Percentiles rank a stretch among this genome's conserved stretches.
phyloP scores from a whole-genome alignment of 106 monocot species.

The Vanilla planifolia region DNA sequence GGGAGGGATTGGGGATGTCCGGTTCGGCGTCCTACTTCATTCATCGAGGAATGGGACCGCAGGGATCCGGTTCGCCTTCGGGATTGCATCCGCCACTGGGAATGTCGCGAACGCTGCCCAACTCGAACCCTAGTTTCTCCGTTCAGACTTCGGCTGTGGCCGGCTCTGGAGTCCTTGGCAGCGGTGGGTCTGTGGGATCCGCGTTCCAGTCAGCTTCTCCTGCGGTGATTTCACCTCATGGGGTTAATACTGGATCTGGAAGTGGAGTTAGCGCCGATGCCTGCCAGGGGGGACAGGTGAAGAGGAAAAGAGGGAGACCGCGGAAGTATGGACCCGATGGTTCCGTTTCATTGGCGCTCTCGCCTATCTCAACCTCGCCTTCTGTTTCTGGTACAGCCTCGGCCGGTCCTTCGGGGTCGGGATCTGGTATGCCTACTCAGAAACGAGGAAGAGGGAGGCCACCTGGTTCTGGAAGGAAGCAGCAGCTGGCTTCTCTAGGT shows the following conservation, averaged over 20 bases:
- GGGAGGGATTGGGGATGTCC: constrained; percentile 12
- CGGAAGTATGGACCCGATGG: constrained; percentile 68
- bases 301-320: constrained; percentile 71
- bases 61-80: not conserved
- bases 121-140: constrained; percentile 6
- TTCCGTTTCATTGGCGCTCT: constrained; percentile 21
- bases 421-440: constrained; percentile 18
- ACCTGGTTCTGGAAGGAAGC: constrained; percentile 62
- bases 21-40: constrained; percentile 8
- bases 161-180: constrained; percentile 2
- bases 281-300: constrained; percentile 14
- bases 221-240: constrained; percentile 4
- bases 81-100: not conserved
- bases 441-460: constrained; percentile 69
- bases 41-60: constrained; percentile 9
- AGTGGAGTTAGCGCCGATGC: not conserved
- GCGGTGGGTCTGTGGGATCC: constrained; percentile 1
- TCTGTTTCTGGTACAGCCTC: constrained; percentile 12
- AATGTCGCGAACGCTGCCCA: constrained; percentile 3
- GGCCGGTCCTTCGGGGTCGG: constrained; percentile 15
- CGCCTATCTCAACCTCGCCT: constrained; percentile 17
- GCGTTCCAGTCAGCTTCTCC: constrained; percentile 5
- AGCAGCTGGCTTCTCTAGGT: constrained; percentile 56
- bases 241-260: not conserved
- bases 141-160: constrained; percentile 3